phyloP scores from a whole-genome alignment of 805 yeast species.

The Suhomyces pyralidae region DNA sequence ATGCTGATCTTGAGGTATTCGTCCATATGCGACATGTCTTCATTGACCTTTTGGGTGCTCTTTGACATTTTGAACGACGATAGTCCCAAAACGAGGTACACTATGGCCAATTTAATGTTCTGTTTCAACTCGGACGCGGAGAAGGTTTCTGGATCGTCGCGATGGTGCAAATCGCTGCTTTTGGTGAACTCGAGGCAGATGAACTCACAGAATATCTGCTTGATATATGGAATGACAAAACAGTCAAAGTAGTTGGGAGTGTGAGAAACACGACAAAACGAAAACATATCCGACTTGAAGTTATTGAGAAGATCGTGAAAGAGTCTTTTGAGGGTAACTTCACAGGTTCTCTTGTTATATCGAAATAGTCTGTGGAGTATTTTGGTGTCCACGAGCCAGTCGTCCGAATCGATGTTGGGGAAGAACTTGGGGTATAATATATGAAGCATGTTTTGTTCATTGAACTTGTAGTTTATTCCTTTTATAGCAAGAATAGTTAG shows the following conservation, averaged over 20 bases:
- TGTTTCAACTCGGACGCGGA: conserved; percentile 4
- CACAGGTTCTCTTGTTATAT: conserved; percentile 4
- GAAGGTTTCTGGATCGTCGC: background rate
- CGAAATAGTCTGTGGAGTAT: conserved; percentile 17
- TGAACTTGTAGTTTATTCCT: conserved; percentile 34
- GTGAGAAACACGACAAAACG: conserved; percentile 25
- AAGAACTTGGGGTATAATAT: conserved; percentile 44
- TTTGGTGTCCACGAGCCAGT: conserved; percentile 31
- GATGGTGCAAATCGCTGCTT: background rate
- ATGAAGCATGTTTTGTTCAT: conserved; percentile 43
- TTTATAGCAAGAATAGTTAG: conserved; percentile 41
- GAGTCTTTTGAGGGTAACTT: conserved; percentile 17
- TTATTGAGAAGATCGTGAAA: conserved; percentile 17
- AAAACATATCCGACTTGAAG: conserved; percentile 19
- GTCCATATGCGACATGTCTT: conserved; percentile 12
- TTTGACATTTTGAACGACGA: conserved; percentile 17
- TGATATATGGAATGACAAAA: conserved; percentile 28
- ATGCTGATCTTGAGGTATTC: conserved; percentile 27
- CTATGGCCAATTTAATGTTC: conserved; percentile 22
- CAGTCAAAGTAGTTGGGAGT: conserved; percentile 26
- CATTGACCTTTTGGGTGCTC: background rate
- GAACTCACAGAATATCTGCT: conserved; percentile 28
- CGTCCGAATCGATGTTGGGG: conserved; percentile 41
- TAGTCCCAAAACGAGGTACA: conserved; percentile 24
- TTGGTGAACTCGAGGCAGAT: conserved; percentile 21